These are phyloP conservation scores for Tetraselmis striata DNA, from an alignment of 139 green algal species.

Conservation along the genomic window DNA sequence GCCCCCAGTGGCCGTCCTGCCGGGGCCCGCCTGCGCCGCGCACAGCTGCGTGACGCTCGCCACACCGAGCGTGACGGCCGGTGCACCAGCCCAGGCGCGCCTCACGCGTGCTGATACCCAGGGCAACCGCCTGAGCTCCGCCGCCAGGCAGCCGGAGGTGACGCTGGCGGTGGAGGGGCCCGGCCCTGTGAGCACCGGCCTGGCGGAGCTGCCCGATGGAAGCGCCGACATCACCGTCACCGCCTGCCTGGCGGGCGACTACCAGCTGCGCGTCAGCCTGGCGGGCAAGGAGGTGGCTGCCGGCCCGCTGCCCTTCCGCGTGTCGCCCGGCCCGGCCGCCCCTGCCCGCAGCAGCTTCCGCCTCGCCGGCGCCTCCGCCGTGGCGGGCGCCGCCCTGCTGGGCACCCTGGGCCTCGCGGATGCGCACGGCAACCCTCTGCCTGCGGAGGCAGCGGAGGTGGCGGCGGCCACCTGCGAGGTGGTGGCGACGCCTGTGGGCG, in stretches of 20 bases:
- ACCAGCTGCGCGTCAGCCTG: not conserved
- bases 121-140: not conserved
- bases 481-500: not conserved
- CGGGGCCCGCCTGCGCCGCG: too few species aligned
- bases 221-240: not conserved
- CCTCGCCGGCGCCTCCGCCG: not conserved
- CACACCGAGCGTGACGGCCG: too few species aligned
- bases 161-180: not conserved
- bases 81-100: too few species aligned
- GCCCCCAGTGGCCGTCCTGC: too few species aligned
- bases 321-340: not conserved
- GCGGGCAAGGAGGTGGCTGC: not conserved
- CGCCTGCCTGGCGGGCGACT: not conserved
- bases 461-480: not conserved
- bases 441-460: not conserved
- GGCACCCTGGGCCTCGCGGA: not conserved
- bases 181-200: not conserved
- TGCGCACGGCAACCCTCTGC: not conserved
- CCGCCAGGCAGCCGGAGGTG: not conserved
- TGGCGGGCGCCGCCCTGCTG: not conserved
- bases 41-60: not conserved
- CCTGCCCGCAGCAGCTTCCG: not conserved
- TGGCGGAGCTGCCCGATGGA: not conserved
- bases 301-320: too few species aligned
- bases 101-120: too few species aligned